Conservation (phyloP, 164 flowering plant genomes). For the Annona squamosa region DNA sequence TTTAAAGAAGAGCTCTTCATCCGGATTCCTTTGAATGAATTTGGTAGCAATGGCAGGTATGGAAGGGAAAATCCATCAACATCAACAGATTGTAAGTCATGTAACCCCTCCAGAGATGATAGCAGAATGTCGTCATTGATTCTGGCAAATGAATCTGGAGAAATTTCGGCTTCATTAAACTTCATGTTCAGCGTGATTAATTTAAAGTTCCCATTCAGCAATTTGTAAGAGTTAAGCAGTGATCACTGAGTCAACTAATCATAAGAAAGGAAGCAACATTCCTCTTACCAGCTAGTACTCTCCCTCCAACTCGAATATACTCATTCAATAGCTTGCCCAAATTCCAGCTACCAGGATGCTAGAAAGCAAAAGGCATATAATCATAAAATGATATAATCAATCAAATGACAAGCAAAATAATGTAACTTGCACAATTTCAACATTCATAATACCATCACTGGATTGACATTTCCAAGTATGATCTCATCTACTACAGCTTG, state of each 20-base stretch:
- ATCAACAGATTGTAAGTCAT: slow-evolving; percentile 30
- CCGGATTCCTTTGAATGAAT: slow-evolving; percentile 73
- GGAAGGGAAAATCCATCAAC: slow-evolving; percentile 47
- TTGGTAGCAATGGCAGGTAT: slow-evolving; percentile 69
- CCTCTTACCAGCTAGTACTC: slow-evolving; percentile 50
- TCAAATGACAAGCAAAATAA: slow-evolving; percentile 6
- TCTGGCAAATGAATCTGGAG: slow-evolving; percentile 58
- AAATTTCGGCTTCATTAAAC: slow-evolving; percentile 13
- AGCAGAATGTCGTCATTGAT: slow-evolving; percentile 50
- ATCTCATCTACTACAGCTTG: slow-evolving; percentile 95
- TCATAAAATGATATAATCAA: not conserved
- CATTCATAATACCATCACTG: slow-evolving; percentile 48
- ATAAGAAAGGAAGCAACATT: not conserved
- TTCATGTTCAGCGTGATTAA: not conserved
- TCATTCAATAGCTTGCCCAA: slow-evolving; percentile 64
- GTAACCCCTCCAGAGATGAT: slow-evolving; percentile 38
- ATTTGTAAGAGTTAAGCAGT: not conserved
- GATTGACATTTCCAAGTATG: slow-evolving; percentile 52
- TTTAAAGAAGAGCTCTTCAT: slow-evolving; percentile 56
- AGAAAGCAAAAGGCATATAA: not conserved
- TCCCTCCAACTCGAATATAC: slow-evolving; percentile 43
- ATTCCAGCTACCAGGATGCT: slow-evolving; percentile 83
- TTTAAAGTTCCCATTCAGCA: not conserved
- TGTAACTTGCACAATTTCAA: not conserved
- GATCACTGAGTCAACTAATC: not conserved